phyloP scores from a whole-genome alignment of 805 yeast genomes.

The Diddensiella santjacobensis region DNA sequence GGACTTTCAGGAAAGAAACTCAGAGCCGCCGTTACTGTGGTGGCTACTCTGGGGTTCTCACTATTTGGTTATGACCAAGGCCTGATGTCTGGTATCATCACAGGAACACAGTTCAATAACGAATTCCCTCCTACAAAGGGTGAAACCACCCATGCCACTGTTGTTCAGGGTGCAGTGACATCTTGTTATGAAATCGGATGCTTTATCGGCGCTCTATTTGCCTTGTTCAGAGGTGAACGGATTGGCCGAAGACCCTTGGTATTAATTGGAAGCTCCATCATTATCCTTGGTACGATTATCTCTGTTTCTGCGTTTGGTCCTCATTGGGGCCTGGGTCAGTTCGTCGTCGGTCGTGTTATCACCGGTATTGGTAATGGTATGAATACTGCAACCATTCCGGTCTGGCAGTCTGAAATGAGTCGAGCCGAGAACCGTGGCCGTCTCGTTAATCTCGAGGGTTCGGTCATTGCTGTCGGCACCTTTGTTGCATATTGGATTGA shows the following conservation, averaged over 20 bases:
- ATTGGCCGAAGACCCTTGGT: conserved; percentile 66
- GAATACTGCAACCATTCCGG: conserved; percentile 78
- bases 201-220: conserved; percentile 66
- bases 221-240: conserved; percentile 56
- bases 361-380: conserved; percentile 77
- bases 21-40: conserved; percentile 47
- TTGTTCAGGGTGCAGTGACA: conserved; percentile 58
- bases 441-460: conserved; percentile 66
- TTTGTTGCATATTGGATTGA: conserved; percentile 58
- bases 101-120: conserved; percentile 59
- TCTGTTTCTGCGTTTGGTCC: conserved; percentile 45
- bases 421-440: conserved; percentile 64
- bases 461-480: conserved; percentile 68
- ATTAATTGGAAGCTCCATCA: conserved; percentile 51
- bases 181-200: conserved; percentile 65
- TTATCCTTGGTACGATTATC: conserved; percentile 56
- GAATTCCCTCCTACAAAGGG: conserved; percentile 55
- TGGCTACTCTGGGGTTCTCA: conserved; percentile 62
- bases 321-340: conserved; percentile 52
- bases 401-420: conserved; percentile 76
- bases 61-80: conserved; percentile 81
- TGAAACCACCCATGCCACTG: conserved; percentile 43
- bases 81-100: conserved; percentile 46
- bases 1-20: conserved; percentile 56
- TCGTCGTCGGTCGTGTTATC: conserved; percentile 67